Evolutionary conservation across 2,329 filamentous ascomycete species (phyloP).

Genomic region (Thermothelomyces thermophilus): DNA sequence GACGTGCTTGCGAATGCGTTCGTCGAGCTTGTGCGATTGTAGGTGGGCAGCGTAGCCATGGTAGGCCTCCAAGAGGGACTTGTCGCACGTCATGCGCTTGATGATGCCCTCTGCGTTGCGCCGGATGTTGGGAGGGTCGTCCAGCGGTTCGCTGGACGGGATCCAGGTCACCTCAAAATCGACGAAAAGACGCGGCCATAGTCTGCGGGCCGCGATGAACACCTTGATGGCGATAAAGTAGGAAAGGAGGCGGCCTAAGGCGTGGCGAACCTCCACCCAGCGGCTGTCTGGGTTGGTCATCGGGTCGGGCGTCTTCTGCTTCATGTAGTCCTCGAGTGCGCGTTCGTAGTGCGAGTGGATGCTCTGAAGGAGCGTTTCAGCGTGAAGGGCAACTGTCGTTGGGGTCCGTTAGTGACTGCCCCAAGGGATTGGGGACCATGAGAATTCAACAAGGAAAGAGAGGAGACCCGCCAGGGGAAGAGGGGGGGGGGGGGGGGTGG

Average conservation of each 20-base stretch:
- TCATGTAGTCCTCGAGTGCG: conserved; percentile 15
- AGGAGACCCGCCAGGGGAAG: too few species aligned
- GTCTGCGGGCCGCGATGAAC: conserved; percentile 25
- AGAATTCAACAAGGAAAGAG: too few species aligned
- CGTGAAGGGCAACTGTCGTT: conserved; percentile 3
- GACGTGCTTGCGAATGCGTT: conserved; percentile 1
- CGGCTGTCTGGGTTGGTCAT: conserved; percentile 7
- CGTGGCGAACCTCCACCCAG: conserved; percentile 27
- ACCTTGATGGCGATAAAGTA: conserved; percentile 25
- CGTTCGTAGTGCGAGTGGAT: conserved; percentile 5
- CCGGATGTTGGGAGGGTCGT: conserved; percentile 6
- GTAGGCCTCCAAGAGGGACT: conserved; percentile 1
- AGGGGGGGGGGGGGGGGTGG: too few species aligned
- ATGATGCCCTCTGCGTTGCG: conserved; percentile 21
- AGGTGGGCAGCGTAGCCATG: neutral
- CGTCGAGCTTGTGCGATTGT: conserved; percentile 9
- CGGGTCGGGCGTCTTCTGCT: conserved; percentile 11
- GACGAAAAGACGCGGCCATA: conserved; percentile 30
- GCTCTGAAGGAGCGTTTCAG: conserved; percentile 7
- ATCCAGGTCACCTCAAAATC: conserved; percentile 27
- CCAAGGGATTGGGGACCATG: too few species aligned
- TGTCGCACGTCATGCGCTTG: conserved; percentile 4
- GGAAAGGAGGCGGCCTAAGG: conserved; percentile 25
- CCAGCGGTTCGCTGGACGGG: conserved; percentile 21
- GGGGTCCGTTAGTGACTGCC: neutral